These are phyloP conservation scores for Agrocybe chaxingu DNA, from an alignment of 768 basidiomycete genomes.

Conservation along the genomic window DNA sequence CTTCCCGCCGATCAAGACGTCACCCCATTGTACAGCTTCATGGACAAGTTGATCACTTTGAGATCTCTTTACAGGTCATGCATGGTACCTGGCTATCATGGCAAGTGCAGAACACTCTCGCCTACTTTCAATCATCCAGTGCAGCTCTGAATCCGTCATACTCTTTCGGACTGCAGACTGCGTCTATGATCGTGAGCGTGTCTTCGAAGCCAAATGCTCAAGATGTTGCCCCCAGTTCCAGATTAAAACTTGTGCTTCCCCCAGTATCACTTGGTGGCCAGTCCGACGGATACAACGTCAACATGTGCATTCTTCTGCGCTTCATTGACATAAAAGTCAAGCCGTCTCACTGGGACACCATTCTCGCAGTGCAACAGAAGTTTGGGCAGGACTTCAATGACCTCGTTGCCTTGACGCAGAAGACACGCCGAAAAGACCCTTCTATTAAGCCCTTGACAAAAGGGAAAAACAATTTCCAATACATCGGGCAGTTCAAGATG, in stretches of 20 bases:
- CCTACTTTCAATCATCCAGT: slow-evolving; percentile 41
- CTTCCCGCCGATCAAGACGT: slow-evolving; percentile 22
- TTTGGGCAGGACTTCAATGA: slow-evolving; percentile 90
- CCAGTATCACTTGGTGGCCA: slow-evolving; percentile 60
- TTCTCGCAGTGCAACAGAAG: slow-evolving; percentile 82
- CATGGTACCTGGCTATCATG: slow-evolving; percentile 85
- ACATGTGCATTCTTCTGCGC: slow-evolving; percentile 60
- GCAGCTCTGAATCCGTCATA: slow-evolving; percentile 26
- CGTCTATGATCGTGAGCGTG: slow-evolving; percentile 60
- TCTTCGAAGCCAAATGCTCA: slow-evolving; percentile 40
- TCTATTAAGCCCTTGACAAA: slow-evolving; percentile 14
- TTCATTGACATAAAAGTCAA: slow-evolving; percentile 72
- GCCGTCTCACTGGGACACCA: slow-evolving; percentile 79
- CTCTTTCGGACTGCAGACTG: slow-evolving; percentile 63
- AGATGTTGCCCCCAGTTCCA: slow-evolving; percentile 37
- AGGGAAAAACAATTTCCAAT: slow-evolving; percentile 24
- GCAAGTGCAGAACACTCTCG: slow-evolving; percentile 52
- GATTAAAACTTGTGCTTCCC: slow-evolving; percentile 65
- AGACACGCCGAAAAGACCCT: slow-evolving; percentile 41
- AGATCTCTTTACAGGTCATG: slow-evolving; percentile 77
- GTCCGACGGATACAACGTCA: slow-evolving; percentile 46
- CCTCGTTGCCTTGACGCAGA: slow-evolving; percentile 60
- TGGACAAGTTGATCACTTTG: slow-evolving; percentile 45
- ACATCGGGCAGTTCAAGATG: slow-evolving; percentile 59
- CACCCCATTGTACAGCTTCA: slow-evolving; percentile 46